Conservation (phyloP, 2,329 filamentous ascomycete genomes). For the Bipolaris zeicola region DNA sequence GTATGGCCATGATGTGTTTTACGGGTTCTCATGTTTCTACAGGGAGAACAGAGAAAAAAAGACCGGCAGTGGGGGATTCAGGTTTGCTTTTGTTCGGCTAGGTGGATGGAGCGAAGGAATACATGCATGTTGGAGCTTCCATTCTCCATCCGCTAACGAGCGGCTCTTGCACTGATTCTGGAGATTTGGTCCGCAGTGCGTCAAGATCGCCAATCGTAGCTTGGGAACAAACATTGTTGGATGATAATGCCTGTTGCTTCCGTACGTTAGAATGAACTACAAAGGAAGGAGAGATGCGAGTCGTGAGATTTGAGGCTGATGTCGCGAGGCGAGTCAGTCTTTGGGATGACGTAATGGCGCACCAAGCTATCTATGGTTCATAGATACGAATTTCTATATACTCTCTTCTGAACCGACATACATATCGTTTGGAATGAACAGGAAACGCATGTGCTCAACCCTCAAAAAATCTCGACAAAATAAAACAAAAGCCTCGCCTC, state of each 20-base stretch:
- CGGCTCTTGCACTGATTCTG: not conserved
- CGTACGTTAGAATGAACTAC: no score
- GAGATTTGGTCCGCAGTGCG: not conserved
- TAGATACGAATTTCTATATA: not conserved
- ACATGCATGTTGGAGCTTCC: not conserved
- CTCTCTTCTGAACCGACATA: not conserved
- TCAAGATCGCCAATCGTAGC: no score
- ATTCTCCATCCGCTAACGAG: not conserved
- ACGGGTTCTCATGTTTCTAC: not conserved
- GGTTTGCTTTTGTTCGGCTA: not conserved
- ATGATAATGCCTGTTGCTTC: not conserved
- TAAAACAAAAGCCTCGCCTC: not conserved
- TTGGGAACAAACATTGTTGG: not conserved
- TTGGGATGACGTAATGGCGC: not conserved
- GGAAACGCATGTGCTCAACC: not conserved
- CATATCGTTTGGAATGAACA: no score
- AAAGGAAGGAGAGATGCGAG: not conserved
- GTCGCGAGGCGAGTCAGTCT: not conserved
- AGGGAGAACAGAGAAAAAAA: not conserved
- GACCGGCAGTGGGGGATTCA: not conserved
- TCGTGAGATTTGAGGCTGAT: no score
- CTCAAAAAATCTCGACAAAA: not conserved
- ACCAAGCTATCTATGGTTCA: not conserved
- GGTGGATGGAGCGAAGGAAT: not conserved
- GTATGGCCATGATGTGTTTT: not conserved